Evolutionary conservation across 2,329 filamentous ascomycete genomes (phyloP), one percentile per base, ranked within the genome.

Genomic region (Rhynchosporium graminicola): DNA sequence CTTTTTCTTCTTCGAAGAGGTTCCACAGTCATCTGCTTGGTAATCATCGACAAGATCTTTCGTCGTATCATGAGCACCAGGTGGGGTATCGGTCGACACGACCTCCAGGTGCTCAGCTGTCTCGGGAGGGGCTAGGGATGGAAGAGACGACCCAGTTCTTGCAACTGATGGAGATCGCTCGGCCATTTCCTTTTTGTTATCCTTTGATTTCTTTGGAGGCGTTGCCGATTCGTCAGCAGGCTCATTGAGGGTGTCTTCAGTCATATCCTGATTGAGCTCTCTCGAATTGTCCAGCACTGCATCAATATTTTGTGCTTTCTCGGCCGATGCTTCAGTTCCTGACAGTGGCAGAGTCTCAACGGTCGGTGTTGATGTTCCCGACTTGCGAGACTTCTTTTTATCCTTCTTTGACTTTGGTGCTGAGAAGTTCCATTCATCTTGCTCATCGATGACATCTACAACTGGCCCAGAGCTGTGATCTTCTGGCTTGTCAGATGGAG

Each of bases 161-260:
- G 63, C 62, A 29, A 65, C 31, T 52, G 67, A 63, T 42, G 61
- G 63, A 10, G 65, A 62, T 15, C 66, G 42, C 28, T 52, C 50
- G 45, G 66, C 66, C n/a, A 63, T 50, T 20, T 15, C 50, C 20
- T 47, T 64, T 40, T 67, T 61, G 62, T 65, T 67, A 48, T 64
- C 63, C 60, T 62, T 63, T 31, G 61, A 62, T 59, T 63, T 67
- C 56, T 68, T 67, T 26, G 60, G 59, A 9, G 48, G 13, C 10
- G 5, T 29, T 43, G 38, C 47, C 48, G 54, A 47, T 15, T 57
- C 54, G n/a, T 47, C 62, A 38, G 36, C 33, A 8, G 54, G 33
- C 15, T 46, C 45, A 40, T 61, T 10, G 7, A 26, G 15, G 36
- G 36, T 13, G 15, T 51, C 15, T 48, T 61, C 51, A 6, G 15